These are phyloP conservation scores for Populus deltoides DNA, from an alignment of 345 rosid species.

Conservation along the genomic window DNA sequence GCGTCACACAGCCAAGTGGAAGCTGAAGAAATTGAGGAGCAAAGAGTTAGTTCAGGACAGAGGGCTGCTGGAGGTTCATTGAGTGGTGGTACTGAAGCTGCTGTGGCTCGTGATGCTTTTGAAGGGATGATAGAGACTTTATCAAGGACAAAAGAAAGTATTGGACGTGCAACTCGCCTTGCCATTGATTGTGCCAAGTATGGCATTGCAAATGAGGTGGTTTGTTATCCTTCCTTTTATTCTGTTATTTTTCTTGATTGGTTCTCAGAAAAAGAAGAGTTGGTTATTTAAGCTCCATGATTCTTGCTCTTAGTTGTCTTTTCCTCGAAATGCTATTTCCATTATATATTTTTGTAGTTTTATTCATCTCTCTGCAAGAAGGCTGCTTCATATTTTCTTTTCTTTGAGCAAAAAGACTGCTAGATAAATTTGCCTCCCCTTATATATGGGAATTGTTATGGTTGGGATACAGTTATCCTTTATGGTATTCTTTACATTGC, in stretches of 20 bases:
- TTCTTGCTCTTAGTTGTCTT: neutral
- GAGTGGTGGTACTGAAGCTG: conserved; percentile 88
- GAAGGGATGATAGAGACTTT: conserved; percentile 99
- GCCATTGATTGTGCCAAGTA: conserved; percentile 95
- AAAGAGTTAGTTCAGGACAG: conserved; percentile 54
- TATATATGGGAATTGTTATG: neutral
- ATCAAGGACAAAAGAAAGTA: conserved; percentile 94
- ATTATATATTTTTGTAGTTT: neutral
- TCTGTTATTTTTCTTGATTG: neutral
- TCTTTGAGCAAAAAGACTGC: neutral
- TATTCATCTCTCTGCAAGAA: neutral
- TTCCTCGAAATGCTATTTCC: neutral
- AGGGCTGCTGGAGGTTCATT: conserved; percentile 65
- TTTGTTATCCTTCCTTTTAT: conserved; percentile 4
- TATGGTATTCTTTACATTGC: neutral
- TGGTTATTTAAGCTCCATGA: neutral
- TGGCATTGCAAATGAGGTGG: conserved; percentile 91
- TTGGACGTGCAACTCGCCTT: conserved; percentile 93
- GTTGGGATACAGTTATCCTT: neutral
- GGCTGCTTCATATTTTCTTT: too few relatives aligned
- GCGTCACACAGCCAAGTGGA: conserved; percentile 39
- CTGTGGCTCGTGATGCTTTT: conserved; percentile 92
- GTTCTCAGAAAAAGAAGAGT: neutral
- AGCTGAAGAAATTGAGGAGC: conserved; percentile 64
- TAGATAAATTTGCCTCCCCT: neutral